phyloP scores from a whole-genome alignment of 169 alveolate species.

The Plasmodium malariae region DNA sequence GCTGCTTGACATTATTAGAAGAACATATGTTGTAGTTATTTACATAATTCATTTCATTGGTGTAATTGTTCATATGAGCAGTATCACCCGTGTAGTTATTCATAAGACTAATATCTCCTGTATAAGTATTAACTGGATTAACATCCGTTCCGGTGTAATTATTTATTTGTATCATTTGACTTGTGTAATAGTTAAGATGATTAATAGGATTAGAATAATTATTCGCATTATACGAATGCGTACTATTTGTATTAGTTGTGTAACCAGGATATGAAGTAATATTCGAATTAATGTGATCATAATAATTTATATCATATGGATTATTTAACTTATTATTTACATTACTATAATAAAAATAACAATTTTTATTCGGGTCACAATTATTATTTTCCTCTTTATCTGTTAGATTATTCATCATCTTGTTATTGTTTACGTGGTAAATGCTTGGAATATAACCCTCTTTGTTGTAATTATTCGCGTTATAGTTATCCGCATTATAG shows the following conservation, averaged over 20 bases:
- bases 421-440: not conserved
- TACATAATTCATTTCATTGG: conserved; percentile 3
- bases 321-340: conserved; percentile 31
- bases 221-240: conserved; percentile 27
- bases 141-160: conserved; percentile 8
- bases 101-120: not conserved
- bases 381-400: conserved; percentile 33
- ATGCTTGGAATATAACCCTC: not conserved
- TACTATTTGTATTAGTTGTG: not conserved
- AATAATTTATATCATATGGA: conserved; percentile 53
- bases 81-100: conserved; percentile 10
- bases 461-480: not conserved
- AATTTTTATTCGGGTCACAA: conserved; percentile 14
- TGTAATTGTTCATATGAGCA: not conserved
- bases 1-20: not conserved
- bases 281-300: conserved; percentile 42
- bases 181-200: conserved; percentile 32
- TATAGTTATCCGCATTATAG: not conserved
- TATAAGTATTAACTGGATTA: not conserved
- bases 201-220: conserved; percentile 14
- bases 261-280: conserved; percentile 24
- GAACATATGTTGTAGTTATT: conserved; percentile 3
- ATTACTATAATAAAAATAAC: conserved; percentile 12
- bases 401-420: not conserved
- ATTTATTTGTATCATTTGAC: conserved; percentile 24